Percentiles rank a stretch among this genome's conserved stretches.
Conservation (phyloP, 2,329 filamentous ascomycete species). For the Pestalotiopsis sp. region DNA sequence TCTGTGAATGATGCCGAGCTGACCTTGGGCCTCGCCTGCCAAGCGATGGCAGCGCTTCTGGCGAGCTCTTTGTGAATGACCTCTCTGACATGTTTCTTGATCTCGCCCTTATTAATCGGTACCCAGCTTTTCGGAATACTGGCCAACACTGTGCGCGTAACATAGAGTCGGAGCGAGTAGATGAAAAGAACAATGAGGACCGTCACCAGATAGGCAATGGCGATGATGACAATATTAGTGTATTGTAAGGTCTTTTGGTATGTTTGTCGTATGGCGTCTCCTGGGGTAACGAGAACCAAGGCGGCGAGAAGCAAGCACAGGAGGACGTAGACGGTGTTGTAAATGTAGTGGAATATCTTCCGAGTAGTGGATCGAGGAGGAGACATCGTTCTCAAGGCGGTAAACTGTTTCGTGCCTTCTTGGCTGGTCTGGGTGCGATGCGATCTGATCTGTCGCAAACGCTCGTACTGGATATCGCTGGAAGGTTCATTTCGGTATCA, state of each 20-base stretch:
- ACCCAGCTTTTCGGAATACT: conserved; percentile 87
- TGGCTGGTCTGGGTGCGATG: not conserved
- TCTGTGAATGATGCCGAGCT: conserved; percentile 28
- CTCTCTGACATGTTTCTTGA: conserved; percentile 72
- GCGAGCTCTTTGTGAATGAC: conserved; percentile 75
- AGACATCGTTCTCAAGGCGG: not conserved
- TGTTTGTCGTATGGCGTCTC: conserved; percentile 80
- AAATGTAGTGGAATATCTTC: conserved; percentile 77
- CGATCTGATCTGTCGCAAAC: conserved; percentile 2
- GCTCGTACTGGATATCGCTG: not conserved
- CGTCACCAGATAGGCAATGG: conserved; percentile 75
- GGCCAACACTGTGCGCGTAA: conserved; percentile 77
- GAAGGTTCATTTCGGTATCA: conserved; percentile 15
- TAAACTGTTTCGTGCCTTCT: not conserved
- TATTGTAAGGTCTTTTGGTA: conserved; percentile 61
- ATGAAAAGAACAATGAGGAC: conserved; percentile 72
- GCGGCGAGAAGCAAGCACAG: conserved; percentile 74
- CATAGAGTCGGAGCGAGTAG: conserved; percentile 83
- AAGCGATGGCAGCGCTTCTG: conserved; percentile 80
- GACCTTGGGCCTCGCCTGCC: conserved; percentile 73
- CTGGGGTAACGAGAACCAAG: conserved; percentile 79
- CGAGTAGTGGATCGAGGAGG: conserved; percentile 32
- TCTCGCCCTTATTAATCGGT: conserved; percentile 83
- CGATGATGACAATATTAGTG: conserved; percentile 84
- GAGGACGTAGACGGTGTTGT: conserved; percentile 76